Evolutionary conservation across 768 basidiomycete genomes (phyloP).

Genomic region (Suillus placidus): DNA sequence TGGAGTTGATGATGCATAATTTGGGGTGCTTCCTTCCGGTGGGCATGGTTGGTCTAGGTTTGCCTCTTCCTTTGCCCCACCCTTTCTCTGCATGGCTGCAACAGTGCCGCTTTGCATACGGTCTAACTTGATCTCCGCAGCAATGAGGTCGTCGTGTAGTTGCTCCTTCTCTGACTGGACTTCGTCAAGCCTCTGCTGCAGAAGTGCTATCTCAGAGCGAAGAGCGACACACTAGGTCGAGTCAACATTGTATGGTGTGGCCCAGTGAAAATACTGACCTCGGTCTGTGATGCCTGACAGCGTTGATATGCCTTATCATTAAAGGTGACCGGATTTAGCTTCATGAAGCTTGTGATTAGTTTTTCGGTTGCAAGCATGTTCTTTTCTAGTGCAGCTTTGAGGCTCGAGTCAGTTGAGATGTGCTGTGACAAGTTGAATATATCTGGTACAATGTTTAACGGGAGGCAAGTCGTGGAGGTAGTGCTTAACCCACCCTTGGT

Average conservation of each 20-base stretch:
- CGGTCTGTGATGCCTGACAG: constrained; percentile 58
- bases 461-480: neutral
- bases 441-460: constrained; percentile 22
- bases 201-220: constrained; percentile 57
- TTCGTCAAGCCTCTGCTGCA: constrained; percentile 53
- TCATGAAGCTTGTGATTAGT: constrained; percentile 60
- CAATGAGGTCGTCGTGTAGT: constrained; percentile 53
- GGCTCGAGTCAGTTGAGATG: constrained; percentile 29
- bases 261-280: constrained; percentile 45
- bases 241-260: neutral
- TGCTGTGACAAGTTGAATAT: constrained; percentile 37
- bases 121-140: constrained; percentile 64
- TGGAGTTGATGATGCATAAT: constrained; percentile 61
- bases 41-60: constrained; percentile 31
- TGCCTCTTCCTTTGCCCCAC: constrained; percentile 36
- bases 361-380: constrained; percentile 60
- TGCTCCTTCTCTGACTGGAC: constrained; percentile 49
- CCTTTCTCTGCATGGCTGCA: constrained; percentile 44
- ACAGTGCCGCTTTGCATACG: constrained; percentile 60
- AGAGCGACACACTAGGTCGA: constrained; percentile 55
- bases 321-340: constrained; percentile 35
- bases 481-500: constrained; percentile 39
- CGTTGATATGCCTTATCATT: constrained; percentile 45
- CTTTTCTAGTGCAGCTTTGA: constrained; percentile 50
- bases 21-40: constrained; percentile 46